These are phyloP conservation scores for Pichia sp. DNA, from an alignment of 1,139 yeast genomes.

Conservation along the genomic window DNA sequence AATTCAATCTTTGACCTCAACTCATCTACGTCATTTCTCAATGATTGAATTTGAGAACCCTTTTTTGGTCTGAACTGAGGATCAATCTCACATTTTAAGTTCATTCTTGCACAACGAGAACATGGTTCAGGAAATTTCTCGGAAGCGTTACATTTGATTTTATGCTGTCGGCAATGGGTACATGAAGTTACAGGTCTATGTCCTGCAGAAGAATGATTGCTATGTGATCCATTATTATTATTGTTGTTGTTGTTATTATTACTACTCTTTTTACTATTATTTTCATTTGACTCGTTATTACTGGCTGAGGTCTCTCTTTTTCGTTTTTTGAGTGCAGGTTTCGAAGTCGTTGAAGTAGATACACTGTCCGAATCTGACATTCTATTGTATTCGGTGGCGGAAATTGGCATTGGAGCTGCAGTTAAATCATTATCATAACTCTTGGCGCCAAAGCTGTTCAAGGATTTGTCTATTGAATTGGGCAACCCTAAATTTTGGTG, in stretches of 20 bases:
- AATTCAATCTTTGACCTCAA: slow-evolving; percentile 70
- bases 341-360: too few relatives aligned
- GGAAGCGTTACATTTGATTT: slow-evolving; percentile 86
- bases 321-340: slow-evolving; percentile 1
- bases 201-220: slow-evolving; percentile 28
- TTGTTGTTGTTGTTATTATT: background rate
- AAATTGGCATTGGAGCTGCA: too few relatives aligned
- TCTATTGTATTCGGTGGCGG: too few relatives aligned
- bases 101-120: slow-evolving; percentile 73
- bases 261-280: background rate
- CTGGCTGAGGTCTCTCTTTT: slow-evolving; percentile 1
- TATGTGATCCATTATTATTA: slow-evolving; percentile 3
- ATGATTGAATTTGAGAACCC: slow-evolving; percentile 80
- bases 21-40: slow-evolving; percentile 80
- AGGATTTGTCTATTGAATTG: too few relatives aligned
- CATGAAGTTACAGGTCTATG: slow-evolving; percentile 90
- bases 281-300: background rate
- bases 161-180: slow-evolving; percentile 91
- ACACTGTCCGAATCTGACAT: too few relatives aligned
- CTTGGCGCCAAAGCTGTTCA: too few relatives aligned
- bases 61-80: slow-evolving; percentile 88
- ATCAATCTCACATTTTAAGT: slow-evolving; percentile 77
- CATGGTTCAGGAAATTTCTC: slow-evolving; percentile 81
- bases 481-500: too few relatives aligned
- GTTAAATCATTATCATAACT: too few relatives aligned